A percentile compares a stretch with the other conserved stretches of the same genome.
Evolutionary conservation across 2,329 filamentous ascomycete genomes (phyloP).

Genomic region (Xylaria sp.): DNA sequence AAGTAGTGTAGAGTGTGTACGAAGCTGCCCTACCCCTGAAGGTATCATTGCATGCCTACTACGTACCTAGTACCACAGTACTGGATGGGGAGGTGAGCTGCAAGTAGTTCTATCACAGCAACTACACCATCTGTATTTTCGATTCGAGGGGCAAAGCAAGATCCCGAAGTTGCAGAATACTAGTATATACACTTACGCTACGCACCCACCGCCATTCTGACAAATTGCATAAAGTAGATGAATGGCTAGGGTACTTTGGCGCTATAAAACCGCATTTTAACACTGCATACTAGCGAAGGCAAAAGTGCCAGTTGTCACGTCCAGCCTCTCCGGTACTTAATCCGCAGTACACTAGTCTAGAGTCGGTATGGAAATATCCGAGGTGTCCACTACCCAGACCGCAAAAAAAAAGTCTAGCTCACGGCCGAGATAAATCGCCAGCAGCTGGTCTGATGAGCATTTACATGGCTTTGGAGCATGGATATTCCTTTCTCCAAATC

Average conservation of each 20-base stretch:
- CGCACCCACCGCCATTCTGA: constrained; percentile 20
- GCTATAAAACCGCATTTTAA: constrained; percentile 15
- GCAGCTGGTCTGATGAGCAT: background rate
- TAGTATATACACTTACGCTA: constrained; percentile 7
- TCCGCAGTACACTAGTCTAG: background rate
- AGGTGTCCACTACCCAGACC: constrained; percentile 18
- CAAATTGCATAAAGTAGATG: constrained; percentile 18
- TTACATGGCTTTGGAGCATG: constrained; percentile 9
- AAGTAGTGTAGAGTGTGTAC: background rate
- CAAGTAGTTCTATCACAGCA: constrained; percentile 15
- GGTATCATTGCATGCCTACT: constrained; percentile 8
- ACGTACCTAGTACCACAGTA: background rate
- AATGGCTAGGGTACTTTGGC: constrained; percentile 12
- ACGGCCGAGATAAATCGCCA: constrained; percentile 5
- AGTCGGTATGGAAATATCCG: constrained; percentile 19
- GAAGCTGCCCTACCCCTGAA: constrained; percentile 7
- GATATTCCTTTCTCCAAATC: constrained; percentile 11
- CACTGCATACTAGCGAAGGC: constrained; percentile 14
- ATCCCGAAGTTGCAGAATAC: constrained; percentile 15
- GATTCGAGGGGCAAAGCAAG: constrained; percentile 16
- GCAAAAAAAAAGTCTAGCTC: constrained; percentile 22
- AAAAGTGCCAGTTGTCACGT: constrained; percentile 18
- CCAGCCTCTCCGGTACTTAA: background rate
- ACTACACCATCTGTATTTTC: constrained; percentile 8
- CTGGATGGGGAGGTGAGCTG: no score